Percentiles rank a stretch among this genome's conserved stretches.
Conservation (phyloP, 108 stramenopile species). For the Schizochytrium sp. region DNA sequence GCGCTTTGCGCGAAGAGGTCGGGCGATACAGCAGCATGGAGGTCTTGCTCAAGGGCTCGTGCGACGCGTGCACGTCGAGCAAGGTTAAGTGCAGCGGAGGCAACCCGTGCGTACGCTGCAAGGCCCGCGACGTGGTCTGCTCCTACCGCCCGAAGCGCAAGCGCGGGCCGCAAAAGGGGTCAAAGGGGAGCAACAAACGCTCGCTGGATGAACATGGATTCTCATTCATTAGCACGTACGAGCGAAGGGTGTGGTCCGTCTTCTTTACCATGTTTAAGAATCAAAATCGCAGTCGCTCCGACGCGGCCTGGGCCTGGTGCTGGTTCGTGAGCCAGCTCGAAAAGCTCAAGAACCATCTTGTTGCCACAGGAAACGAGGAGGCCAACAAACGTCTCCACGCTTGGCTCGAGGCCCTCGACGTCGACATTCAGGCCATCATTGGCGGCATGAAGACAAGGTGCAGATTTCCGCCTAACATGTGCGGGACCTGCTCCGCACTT, state of each 20-base stretch:
- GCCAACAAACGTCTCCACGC: not conserved
- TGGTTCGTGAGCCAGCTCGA: slow-evolving; percentile 15
- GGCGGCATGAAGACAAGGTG: slow-evolving; percentile 1
- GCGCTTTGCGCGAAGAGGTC: not conserved
- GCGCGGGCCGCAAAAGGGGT: not conserved
- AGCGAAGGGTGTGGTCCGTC: not conserved
- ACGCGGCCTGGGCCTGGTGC: not conserved
- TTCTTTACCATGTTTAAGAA: slow-evolving; percentile 17
- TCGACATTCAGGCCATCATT: not conserved
- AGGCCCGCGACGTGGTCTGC: not conserved
- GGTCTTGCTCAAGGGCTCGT: not conserved
- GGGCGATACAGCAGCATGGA: not conserved
- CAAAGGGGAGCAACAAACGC: not conserved
- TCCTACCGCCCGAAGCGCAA: not conserved
- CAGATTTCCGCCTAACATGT: not conserved
- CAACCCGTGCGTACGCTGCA: not conserved
- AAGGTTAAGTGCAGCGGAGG: slow-evolving; percentile 7
- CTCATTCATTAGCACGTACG: not conserved
- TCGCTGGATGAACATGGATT: not conserved
- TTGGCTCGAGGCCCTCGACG: not conserved
- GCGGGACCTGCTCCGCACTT: not conserved
- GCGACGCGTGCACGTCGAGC: not conserved
- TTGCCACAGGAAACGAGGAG: not conserved
- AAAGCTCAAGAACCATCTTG: not conserved
- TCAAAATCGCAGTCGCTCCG: not conserved